Evolutionary conservation across 2,329 filamentous ascomycete genomes (phyloP), one percentile per base, ranked within the genome.

Genomic region (Coleophoma cylindrospora): DNA sequence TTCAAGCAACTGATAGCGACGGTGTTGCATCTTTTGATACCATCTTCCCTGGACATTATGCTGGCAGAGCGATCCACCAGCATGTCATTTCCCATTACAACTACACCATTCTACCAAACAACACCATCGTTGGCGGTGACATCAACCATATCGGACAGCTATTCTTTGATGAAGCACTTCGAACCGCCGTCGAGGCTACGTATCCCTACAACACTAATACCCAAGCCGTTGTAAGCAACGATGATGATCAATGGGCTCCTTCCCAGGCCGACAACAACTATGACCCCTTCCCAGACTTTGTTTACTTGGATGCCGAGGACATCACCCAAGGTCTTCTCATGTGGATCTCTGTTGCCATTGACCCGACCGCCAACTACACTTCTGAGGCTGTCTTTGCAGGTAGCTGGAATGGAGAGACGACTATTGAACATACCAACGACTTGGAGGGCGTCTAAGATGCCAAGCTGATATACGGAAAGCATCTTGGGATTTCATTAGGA

Each of bases 141-240:
- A 46, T 36, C 43, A 46, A 46, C 10, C 46, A 48, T 13, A 34
- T 48, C n/a, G 46, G 40, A 6, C 47, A 49, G 15, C 64, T 82
- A 50, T 86, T 81, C 72, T 81, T 83, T 61, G 79, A 84, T 64
- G 76, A 84, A 62, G 69, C 72, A 54, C 73, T 86, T 13, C 74
- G 81, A 56, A 56, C 59, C 33, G 56, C 68, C 34, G 79, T 84
- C 47, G 75, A 81, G 54, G 63, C 64, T n/a, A 69, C 66, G 1
- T 53, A 61, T 2, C 76, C 78, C 2, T 79, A 79, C 64, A 63
- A 54, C 12, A 62, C 63, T 52, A 79, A 79, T 65, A 70, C 64
- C 0, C 69, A 75, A 54, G 49, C 56, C 1, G 47, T 76, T 19
- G 81, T 73, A 8, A 64, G 60, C 43, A 81, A 81, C 57, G 64